phyloP scores from a whole-genome alignment of 305 asterid genomes.

The Withania somnifera region DNA sequence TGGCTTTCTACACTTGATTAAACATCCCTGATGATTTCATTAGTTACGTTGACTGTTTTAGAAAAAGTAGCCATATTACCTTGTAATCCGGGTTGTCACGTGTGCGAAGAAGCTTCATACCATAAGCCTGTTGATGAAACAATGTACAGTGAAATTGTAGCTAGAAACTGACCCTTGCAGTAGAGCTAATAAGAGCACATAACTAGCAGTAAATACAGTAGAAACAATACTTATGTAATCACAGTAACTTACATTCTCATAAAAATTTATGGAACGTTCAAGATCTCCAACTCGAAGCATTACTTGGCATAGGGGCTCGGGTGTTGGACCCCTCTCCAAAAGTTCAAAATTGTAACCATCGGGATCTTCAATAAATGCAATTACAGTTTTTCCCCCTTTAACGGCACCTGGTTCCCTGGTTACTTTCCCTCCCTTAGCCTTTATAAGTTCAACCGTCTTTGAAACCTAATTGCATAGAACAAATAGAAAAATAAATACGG shows the following conservation, averaged over 20 bases:
- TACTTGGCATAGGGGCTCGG: conserved; percentile 93
- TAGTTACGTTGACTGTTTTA: not conserved
- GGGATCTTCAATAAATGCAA: conserved; percentile 94
- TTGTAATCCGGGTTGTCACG: conserved; percentile 96
- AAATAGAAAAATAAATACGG: not conserved
- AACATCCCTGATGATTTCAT: not conserved
- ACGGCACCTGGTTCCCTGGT: conserved; percentile 95
- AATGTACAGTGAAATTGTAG: not conserved
- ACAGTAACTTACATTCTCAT: conserved; percentile 52
- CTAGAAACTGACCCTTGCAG: not conserved
- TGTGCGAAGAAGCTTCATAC: conserved; percentile 94
- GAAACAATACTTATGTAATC: not conserved
- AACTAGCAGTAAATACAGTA: not conserved
- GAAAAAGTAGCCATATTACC: conserved; percentile 22
- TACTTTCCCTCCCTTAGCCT: conserved; percentile 94
- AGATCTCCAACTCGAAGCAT: conserved; percentile 99
- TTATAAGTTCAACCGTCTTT: conserved; percentile 75
- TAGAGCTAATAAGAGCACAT: not conserved
- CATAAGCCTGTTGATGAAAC: conserved; percentile 49
- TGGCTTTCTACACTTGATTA: not conserved
- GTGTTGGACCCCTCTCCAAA: conserved; percentile 91
- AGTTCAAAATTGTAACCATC: conserved; percentile 97
- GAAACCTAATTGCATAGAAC: conserved; percentile 37
- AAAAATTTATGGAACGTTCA: conserved; percentile 81
- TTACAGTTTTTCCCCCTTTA: conserved; percentile 90